Evolutionary conservation across 2,329 filamentous ascomycete genomes (phyloP).

Genomic region (Lithohypha guttulata): DNA sequence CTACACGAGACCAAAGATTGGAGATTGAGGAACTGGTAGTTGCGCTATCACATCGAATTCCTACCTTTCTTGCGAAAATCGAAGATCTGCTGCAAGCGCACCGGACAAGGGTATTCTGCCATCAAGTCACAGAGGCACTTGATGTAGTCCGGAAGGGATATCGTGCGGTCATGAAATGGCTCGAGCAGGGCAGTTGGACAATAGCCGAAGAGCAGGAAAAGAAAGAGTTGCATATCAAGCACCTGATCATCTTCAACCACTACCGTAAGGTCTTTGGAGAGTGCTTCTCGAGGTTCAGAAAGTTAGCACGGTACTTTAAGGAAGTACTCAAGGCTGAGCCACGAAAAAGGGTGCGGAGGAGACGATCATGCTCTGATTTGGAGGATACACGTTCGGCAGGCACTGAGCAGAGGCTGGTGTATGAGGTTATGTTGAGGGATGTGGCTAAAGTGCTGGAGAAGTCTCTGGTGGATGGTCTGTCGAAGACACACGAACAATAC

Average conservation of each 20-base stretch:
- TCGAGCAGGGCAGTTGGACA: neutral
- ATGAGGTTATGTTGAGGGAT: neutral
- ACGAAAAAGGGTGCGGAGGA: neutral
- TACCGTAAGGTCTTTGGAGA: neutral
- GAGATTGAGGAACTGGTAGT: neutral
- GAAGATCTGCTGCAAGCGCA: neutral
- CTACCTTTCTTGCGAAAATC: neutral
- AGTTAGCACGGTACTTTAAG: neutral
- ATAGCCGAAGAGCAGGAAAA: neutral
- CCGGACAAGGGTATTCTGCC: neutral
- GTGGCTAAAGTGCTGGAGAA: neutral
- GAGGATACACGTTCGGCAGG: neutral
- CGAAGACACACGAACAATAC: neutral
- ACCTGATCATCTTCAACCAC: neutral
- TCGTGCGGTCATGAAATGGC: neutral
- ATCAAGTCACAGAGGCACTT: neutral
- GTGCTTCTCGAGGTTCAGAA: neutral
- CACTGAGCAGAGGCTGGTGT: neutral
- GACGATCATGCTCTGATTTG: neutral
- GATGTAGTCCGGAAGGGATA: neutral
- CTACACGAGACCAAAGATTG: neutral
- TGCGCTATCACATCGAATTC: neutral
- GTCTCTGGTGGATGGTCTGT: neutral
- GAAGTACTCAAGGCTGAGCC: neutral
- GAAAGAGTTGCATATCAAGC: neutral